Conservation (phyloP, 2,329 filamentous ascomycete genomes). For the Nemania serpens region DNA sequence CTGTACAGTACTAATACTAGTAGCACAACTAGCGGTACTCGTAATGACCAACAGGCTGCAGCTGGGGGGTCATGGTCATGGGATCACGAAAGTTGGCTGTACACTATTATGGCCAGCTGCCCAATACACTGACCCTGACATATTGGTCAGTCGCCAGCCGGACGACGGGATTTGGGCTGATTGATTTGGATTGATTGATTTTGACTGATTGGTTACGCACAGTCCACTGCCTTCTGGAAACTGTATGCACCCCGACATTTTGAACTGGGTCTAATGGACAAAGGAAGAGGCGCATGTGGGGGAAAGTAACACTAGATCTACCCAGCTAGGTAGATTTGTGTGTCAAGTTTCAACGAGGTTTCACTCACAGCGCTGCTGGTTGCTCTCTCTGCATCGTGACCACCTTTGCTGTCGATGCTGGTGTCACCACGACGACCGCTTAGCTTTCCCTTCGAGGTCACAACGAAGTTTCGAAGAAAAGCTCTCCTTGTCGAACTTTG, state of each 20-base stretch:
- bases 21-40: not conserved
- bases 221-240: too few relatives aligned
- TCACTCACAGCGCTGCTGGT: slow-evolving; percentile 18
- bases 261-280: too few relatives aligned
- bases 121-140: slow-evolving; percentile 4
- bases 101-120: slow-evolving; percentile 17
- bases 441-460: slow-evolving; percentile 32
- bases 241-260: too few relatives aligned
- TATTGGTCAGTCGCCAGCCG: slow-evolving; percentile 23
- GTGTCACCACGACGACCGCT: slow-evolving; percentile 3
- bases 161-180: slow-evolving; percentile 3
- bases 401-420: slow-evolving; percentile 4
- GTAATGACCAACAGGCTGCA: not conserved
- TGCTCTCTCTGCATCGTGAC: slow-evolving; percentile 14
- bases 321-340: not conserved
- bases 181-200: too few relatives aligned
- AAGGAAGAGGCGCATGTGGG: too few relatives aligned
- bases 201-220: too few relatives aligned
- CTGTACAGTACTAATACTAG: too few relatives aligned
- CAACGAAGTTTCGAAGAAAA: slow-evolving; percentile 35
- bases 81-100: not conserved
- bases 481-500: slow-evolving; percentile 26
- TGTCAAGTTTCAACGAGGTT: not conserved
- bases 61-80: slow-evolving; percentile 11
- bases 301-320: slow-evolving; percentile 3